phyloP scores from a whole-genome alignment of 2,329 filamentous ascomycete genomes.

The Sclerotinia borealis region DNA sequence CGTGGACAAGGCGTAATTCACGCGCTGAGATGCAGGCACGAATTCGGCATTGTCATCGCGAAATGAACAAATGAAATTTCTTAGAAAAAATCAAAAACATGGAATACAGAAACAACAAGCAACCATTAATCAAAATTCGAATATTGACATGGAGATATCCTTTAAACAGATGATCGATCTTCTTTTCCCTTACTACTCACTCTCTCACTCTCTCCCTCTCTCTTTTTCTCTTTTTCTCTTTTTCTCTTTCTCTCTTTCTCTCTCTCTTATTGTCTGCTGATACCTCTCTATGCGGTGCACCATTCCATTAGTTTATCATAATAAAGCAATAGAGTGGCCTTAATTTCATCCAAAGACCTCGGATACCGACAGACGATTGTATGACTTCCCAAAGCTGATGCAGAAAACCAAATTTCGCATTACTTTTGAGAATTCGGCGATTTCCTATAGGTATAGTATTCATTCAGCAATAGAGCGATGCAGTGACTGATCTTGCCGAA shows the following conservation, averaged over 20 bases:
- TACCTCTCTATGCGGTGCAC: background rate
- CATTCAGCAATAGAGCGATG: background rate
- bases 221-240: background rate
- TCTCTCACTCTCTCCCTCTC: background rate
- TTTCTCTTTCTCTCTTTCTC: background rate
- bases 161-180: background rate
- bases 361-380: background rate
- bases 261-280: background rate
- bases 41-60: background rate
- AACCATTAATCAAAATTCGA: background rate
- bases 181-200: no score
- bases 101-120: background rate
- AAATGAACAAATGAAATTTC: background rate
- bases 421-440: no score
- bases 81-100: background rate
- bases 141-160: background rate
- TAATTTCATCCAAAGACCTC: background rate
- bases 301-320: background rate
- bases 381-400: no score
- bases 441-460: no score
- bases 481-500: background rate
- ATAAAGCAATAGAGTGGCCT: background rate
- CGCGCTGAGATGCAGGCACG: background rate
- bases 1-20: background rate
- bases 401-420: background rate